These are phyloP conservation scores for Hygrophoropsis aurantiaca DNA, from an alignment of 768 basidiomycete species.

Conservation along the genomic window DNA sequence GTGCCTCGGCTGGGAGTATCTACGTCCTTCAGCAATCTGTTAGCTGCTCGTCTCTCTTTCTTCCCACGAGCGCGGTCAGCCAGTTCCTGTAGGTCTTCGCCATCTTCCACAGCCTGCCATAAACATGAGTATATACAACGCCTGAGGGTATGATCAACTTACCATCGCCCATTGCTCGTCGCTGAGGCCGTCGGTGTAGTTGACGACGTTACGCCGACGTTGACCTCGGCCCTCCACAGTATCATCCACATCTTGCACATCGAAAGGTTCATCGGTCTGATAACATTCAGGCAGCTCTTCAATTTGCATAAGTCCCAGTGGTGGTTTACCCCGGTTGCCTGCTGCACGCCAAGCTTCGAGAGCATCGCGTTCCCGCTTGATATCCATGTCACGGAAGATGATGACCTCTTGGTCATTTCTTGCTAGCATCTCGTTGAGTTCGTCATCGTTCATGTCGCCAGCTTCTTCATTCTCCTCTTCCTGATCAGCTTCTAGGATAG, in stretches of 20 bases:
- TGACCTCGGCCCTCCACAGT: conserved; percentile 78
- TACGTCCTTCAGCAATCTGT: conserved; percentile 56
- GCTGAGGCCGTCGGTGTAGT: conserved; percentile 90
- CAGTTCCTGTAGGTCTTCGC: conserved; percentile 76
- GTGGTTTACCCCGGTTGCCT: conserved; percentile 78
- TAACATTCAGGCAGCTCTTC: conserved; percentile 94
- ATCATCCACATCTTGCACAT: conserved; percentile 53
- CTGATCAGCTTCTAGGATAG: conserved; percentile 86
- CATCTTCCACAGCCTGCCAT: conserved; percentile 71
- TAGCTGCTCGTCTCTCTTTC: conserved; percentile 61
- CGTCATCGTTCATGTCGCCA: conserved; percentile 91
- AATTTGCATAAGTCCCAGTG: conserved; percentile 73
- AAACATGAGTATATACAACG: background rate
- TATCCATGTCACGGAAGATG: conserved; percentile 82
- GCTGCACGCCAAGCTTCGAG: conserved; percentile 65
- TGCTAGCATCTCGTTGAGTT: conserved; percentile 90
- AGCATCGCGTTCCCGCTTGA: conserved; percentile 69
- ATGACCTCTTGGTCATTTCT: conserved; percentile 76
- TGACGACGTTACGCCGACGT: conserved; percentile 78
- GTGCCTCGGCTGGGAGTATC: conserved; percentile 65
- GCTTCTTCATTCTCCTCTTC: conserved; percentile 89
- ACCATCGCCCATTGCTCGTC: conserved; percentile 94
- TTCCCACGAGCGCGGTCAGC: conserved; percentile 63
- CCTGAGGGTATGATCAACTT: conserved; percentile 20
- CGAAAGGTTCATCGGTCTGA: conserved; percentile 81